Base-by-base conservation (phyloP, 1,284 basidiomycete genomes). In the Fomes fomentarius region DNA sequence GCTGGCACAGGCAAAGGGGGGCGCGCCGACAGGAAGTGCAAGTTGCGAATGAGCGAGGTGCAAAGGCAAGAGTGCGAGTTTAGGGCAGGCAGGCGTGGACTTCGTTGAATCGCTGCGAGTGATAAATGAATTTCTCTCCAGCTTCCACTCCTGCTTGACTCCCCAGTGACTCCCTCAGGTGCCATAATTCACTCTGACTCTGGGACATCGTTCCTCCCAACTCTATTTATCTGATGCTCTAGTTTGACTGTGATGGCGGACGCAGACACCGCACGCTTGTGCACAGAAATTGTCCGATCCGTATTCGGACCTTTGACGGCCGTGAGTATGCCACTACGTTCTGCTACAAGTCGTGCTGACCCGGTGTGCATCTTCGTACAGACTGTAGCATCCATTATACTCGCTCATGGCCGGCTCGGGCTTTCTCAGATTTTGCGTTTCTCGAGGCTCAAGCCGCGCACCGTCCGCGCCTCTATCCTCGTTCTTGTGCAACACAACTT, bases 401-500 rank as follows among this genome's bases (percentile, higher is more conserved):
- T 98, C 15, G 87, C 85, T 45, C 84, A 91, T 35, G 96, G 96
- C 14, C 85, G 96, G 30, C 78, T 97, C 19, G 82, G 89, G 7
- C 76, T 96, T 26, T 65, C 79, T 3, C 84, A 89, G 58, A 74
- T 96, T 33, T 77, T 91, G 41, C 86, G 86, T 43, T 84, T 83
- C 68, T 81, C 89, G 37, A 69, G 71, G n/a, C 69, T 91, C 35
- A 85, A 85, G 65, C 79, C 85, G 8, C 81, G 87, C 15, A 84
- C 82, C 1, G 80, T 90, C 25, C 84, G 91, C 49, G 87, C 89
- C 19, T 80, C 87, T 25, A 77, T 98, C 44, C 75, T 98, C 52
- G 83, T 91, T 46, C 83, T 99, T 48, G 82, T 96, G 22, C 96
- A 98, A 71, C 96, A 99, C 71, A 94, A 96, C 69, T 75, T 98